Evolutionary conservation across 805 yeast genomes (phyloP), one percentile per base, ranked within the genome.

Genomic region (Groenewaldozyma tartarivorans): DNA sequence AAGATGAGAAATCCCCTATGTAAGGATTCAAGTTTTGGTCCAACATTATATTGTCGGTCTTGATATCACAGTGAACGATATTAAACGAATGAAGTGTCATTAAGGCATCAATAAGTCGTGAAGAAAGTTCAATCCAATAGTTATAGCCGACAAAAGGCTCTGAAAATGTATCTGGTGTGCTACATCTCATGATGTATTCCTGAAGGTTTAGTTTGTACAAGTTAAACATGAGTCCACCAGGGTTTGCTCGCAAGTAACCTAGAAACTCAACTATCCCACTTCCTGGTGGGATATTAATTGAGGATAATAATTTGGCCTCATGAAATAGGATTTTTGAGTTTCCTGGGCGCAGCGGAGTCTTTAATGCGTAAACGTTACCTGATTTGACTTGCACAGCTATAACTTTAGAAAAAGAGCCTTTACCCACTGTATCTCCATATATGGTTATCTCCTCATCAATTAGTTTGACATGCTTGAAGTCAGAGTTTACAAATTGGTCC

Each of bases 31-130:
- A 45, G 9, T 42, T 37, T 4, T 24, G 39, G 33, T 51, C 51
- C 13, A 63, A 55, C 43, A 71, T 60, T 36, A 90, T 82, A 56
- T 90, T 90, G 53, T 90, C 98, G 0, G 98, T 97, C 60, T 90
- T 90, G 53, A 90, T 65, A 62, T 90, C 98, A 47, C 98, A 69
- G 58, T 90, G 98, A 16, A 92, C 81, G 9, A 90, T 84, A 1
- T 95, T 95, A 50, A 77, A 80, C 13, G 47, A 22, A 24, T 54
- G 57, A 19, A 58, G 31, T 20, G 44, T 48, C 16, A 35, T 26
- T 22, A 58, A 47, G 2, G 54, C 62, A 1, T 18, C 21, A 11
- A 45, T 40, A 18, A 59, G 50, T 37, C 51, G 52, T 6, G 16
- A 36, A 7, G 58, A 49, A 59, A 58, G 56, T n/a, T 22, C 11